Evolutionary conservation across 2,329 filamentous ascomycete species (phyloP).

Genomic region (Cladophialophora psammophila): DNA sequence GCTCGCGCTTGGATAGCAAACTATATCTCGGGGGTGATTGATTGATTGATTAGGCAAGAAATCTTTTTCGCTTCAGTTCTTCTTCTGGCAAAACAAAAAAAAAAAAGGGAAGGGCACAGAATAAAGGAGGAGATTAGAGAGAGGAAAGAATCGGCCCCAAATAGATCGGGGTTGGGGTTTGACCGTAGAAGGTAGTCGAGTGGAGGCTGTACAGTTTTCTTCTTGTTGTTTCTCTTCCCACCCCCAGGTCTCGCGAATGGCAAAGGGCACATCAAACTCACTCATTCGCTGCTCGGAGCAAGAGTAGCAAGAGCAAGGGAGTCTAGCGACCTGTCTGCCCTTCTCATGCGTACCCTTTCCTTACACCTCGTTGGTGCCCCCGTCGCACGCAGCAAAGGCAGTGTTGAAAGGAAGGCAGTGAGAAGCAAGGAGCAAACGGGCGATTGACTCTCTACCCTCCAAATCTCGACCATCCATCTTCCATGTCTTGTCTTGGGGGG

Average conservation of each 20-base stretch:
- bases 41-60: not conserved
- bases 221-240: no score
- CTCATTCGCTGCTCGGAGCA: not conserved
- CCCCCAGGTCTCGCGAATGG: not conserved
- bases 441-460: not conserved
- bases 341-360: not conserved
- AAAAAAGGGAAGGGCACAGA: not conserved
- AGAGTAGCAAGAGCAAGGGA: not conserved
- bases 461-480: not conserved
- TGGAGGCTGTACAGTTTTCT: not conserved
- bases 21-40: not conserved
- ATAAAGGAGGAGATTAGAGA: not conserved
- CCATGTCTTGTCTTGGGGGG: not conserved
- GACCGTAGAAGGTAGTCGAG: not conserved
- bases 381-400: not conserved
- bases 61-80: not conserved
- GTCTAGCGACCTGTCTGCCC: not conserved
- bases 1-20: not conserved
- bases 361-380: no score
- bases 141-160: not conserved
- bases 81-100: not conserved
- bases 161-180: not conserved
- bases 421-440: not conserved
- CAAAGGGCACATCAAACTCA: not conserved
- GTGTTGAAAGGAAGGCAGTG: not conserved